Conservation (phyloP, 1,284 basidiomycete species). For the Ceratobasidium theobromae region DNA sequence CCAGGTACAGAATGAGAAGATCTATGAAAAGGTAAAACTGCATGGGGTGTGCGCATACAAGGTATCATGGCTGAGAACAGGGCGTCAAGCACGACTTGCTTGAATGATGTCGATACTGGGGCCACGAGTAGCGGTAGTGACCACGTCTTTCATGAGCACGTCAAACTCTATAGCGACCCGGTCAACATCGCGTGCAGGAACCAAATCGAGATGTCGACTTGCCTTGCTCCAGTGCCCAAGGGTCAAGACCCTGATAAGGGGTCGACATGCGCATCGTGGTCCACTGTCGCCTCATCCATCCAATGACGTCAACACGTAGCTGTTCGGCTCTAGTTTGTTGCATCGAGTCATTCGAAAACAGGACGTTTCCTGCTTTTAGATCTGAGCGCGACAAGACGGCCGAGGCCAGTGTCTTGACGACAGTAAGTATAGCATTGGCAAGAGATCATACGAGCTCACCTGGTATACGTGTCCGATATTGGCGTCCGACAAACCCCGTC, state of each 20-base stretch:
- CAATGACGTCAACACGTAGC: slow-evolving; percentile 65
- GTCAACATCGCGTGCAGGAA: slow-evolving; percentile 18
- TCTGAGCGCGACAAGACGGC: slow-evolving; percentile 70
- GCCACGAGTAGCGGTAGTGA: no score
- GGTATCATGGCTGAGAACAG: no score
- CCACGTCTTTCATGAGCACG: slow-evolving; percentile 72
- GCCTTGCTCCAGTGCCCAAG: slow-evolving; percentile 89
- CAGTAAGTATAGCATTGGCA: not conserved
- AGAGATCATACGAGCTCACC: slow-evolving; percentile 46
- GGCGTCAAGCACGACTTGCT: no score
- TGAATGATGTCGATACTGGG: no score
- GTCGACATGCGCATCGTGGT: slow-evolving; percentile 70
- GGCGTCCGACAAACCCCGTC: slow-evolving; percentile 58
- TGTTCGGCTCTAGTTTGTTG: slow-evolving; percentile 70
- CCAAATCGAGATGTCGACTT: slow-evolving; percentile 41
- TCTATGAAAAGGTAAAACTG: no score
- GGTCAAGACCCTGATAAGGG: slow-evolving; percentile 79
- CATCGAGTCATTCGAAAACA: slow-evolving; percentile 64
- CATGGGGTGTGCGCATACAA: no score
- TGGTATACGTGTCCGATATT: slow-evolving; percentile 73
- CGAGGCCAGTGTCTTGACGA: slow-evolving; percentile 65
- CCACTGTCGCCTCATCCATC: slow-evolving; percentile 65
- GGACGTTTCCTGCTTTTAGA: slow-evolving; percentile 56
- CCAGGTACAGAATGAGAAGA: no score
- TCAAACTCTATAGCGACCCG: slow-evolving; percentile 67